These are phyloP conservation scores for Trebouxia sp. DNA, from an alignment of 139 green algal species.

Conservation along the genomic window DNA sequence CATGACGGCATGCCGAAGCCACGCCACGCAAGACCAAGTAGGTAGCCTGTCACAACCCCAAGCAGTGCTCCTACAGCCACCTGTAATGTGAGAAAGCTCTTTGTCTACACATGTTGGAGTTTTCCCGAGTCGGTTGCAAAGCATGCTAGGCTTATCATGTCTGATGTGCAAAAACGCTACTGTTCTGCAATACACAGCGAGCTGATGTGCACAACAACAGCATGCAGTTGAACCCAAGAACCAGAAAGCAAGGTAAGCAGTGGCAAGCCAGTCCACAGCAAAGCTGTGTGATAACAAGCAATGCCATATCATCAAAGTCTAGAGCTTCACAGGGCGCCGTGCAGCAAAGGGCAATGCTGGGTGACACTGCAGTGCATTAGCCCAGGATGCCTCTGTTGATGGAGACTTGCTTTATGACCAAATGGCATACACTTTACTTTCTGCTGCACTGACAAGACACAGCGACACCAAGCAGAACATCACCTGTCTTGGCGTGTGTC, in stretches of 20 bases:
- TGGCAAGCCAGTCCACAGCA: background rate
- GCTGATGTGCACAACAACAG: no score
- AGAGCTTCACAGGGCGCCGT: background rate
- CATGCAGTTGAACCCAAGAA: no score
- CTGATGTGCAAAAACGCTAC: no score
- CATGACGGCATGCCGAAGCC: conserved; percentile 13
- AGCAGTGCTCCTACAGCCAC: conserved; percentile 42
- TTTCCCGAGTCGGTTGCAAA: no score
- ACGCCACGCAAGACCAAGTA: conserved; percentile 24
- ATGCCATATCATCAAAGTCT: background rate
- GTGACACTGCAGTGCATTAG: background rate
- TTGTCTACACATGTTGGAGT: background rate
- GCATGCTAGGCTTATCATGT: no score
- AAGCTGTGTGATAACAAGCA: background rate
- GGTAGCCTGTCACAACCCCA: conserved; percentile 44
- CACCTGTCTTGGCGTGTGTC: conserved; percentile 81
- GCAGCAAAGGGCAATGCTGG: background rate
- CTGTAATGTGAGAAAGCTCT: background rate
- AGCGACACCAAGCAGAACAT: background rate
- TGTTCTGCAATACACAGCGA: no score
- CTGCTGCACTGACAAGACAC: background rate
- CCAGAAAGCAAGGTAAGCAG: no score
- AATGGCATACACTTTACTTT: background rate
- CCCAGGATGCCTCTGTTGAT: background rate
- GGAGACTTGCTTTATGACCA: background rate